Base-by-base conservation (phyloP, 306 rosid genomes). In the Neltuma alba region DNA sequence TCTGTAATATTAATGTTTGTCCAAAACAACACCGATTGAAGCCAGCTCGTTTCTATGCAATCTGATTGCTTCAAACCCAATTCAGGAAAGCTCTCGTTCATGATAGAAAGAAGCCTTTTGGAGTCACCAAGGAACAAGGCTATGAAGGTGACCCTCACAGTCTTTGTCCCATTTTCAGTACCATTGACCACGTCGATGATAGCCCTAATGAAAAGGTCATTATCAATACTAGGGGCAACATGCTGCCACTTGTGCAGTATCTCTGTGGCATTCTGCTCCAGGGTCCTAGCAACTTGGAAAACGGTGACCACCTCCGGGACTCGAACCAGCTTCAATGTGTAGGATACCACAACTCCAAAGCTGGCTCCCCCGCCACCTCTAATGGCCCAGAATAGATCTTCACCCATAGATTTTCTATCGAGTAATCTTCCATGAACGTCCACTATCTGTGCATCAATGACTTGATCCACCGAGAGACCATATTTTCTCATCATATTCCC, bases 331-430 rank as follows among this genome's bases (percentile, higher is more conserved):
- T 65, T 81, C 41, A 89, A 47, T 72, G 48, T 89, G 82, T 87
- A 89, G 0, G 93, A 77, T 55, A 87, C 25, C 2, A 87, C 66
- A 5, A 89, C 93, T 2, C 88, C 89, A 40, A 85, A 89, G 64
- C 86, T 89, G 7, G 84, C 85, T 20, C 88, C 93, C 18, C 91
- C 91, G 2, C 89, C 91, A 16, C 93, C 93, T 74, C 4, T 70
- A 6, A 85, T 71, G 11, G 93, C 93, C 93, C 91, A 89, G 41
- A 89, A 89, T 23, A 89, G 74, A 81, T 89, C 91, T 63, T 89
- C 93, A 0, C 89, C 91, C 93, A 89, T 87, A 0, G 83, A 69
- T 65, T 73, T 66, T 75, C 89, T 82, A 60, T 85, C 80, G 18
- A 87, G 91, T 1, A 89, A 72, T 23, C 76, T 85, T 0, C 93